phyloP scores from a whole-genome alignment of 1,284 basidiomycete species.

The Apiotrichum sp. region DNA sequence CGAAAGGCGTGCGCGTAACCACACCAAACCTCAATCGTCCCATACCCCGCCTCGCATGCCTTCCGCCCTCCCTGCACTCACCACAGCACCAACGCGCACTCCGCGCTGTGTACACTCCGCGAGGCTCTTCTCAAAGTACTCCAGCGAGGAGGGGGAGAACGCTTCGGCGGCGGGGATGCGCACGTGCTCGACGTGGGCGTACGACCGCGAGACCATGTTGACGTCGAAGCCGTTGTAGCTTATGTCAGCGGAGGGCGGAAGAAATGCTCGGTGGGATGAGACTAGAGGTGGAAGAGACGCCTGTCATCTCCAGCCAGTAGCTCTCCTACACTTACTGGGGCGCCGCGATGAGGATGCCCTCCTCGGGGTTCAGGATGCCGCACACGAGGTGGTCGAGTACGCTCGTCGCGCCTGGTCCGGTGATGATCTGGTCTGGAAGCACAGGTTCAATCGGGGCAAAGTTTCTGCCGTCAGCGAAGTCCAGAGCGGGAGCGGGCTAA shows the following conservation, averaged over 20 bases:
- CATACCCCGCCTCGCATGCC: no score
- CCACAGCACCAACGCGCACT: conserved; percentile 30
- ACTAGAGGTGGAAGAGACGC: no score
- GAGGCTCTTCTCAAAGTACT: conserved; percentile 19
- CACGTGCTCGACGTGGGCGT: conserved; percentile 8
- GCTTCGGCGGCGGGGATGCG: conserved; percentile 1
- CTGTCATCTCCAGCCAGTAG: neutral
- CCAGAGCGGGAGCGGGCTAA: neutral
- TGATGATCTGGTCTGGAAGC: conserved; percentile 24
- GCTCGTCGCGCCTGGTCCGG: conserved; percentile 27
- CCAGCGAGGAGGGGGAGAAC: conserved; percentile 1
- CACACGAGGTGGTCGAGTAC: conserved; percentile 36
- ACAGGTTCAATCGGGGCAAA: conserved; percentile 24
- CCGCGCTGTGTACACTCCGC: conserved; percentile 23
- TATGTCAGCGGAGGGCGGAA: neutral
- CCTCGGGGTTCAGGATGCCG: conserved; percentile 30
- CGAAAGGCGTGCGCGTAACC: no score
- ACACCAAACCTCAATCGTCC: no score
- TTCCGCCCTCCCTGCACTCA: conserved; percentile 12
- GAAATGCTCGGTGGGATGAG: neutral
- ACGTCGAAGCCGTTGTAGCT: conserved; percentile 36
- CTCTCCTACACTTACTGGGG: conserved; percentile 18
- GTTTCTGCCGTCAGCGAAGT: conserved; percentile 8
- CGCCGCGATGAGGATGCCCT: conserved; percentile 32
- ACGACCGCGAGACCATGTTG: conserved; percentile 15